These are phyloP conservation scores for Capsicum baccatum DNA, from an alignment of 257 asterid species.

Conservation along the genomic window DNA sequence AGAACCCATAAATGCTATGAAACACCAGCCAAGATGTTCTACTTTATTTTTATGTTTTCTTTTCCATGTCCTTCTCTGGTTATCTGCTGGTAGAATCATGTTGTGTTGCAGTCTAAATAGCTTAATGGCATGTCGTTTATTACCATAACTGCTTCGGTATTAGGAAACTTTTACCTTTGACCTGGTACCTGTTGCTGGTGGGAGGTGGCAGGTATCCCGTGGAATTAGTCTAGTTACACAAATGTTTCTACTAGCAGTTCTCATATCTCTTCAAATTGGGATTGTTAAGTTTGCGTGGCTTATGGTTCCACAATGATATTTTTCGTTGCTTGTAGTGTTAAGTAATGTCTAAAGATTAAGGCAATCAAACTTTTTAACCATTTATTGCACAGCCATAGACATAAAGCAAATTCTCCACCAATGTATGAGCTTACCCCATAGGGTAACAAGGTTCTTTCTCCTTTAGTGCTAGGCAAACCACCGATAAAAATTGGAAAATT, in stretches of 20 bases:
- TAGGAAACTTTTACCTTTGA: neutral
- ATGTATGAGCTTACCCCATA: neutral
- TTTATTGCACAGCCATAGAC: neutral
- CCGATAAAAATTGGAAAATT: slow-evolving; percentile 6
- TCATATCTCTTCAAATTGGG: too few relatives aligned
- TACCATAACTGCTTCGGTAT: neutral
- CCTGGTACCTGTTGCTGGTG: too few relatives aligned
- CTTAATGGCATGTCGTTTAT: neutral
- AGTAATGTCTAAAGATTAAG: neutral
- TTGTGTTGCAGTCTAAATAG: neutral
- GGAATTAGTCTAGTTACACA: too few relatives aligned
- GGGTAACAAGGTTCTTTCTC: slow-evolving; percentile 4
- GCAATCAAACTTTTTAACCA: slow-evolving; percentile 8
- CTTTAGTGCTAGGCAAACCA: neutral
- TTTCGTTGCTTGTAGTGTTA: neutral
- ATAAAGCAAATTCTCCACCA: neutral
- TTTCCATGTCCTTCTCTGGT: neutral
- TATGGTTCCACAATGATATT: too few relatives aligned
- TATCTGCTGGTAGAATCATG: neutral
- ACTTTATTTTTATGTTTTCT: neutral
- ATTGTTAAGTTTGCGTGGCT: too few relatives aligned
- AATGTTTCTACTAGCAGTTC: too few relatives aligned
- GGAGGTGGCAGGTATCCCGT: too few relatives aligned
- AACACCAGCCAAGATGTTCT: neutral
- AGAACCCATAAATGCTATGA: neutral